A percentile compares a stretch with the other conserved stretches of the same genome.
Evolutionary conservation across 106 monocot genomes (phyloP).

Genomic region (Allium fistulosum): DNA sequence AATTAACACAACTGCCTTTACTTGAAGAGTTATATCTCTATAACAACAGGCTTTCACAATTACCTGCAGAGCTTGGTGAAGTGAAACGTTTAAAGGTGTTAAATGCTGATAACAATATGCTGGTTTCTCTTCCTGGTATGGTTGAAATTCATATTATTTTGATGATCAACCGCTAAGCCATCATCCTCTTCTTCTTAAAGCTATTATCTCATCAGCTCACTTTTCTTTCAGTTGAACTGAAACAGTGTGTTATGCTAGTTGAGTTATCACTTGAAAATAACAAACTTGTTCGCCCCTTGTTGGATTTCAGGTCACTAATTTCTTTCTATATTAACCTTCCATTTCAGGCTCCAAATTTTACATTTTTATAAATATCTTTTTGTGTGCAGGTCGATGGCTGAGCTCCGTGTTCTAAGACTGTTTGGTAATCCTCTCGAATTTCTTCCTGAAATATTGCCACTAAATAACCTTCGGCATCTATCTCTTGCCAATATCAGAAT

Average conservation of each 20-base stretch:
- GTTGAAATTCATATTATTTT: neutral
- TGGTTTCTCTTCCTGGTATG: conserved; percentile 89
- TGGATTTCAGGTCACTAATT: conserved; percentile 94
- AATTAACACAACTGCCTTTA: conserved; percentile 55
- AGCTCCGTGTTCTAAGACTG: conserved; percentile 74
- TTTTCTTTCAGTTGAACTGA: conserved; percentile 67
- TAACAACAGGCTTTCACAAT: conserved; percentile 66
- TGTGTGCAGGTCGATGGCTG: conserved; percentile 83
- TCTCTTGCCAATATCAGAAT: conserved; percentile 98
- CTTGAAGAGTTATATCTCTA: conserved; percentile 91
- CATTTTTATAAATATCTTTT: conserved; percentile 2
- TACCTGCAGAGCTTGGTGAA: conserved; percentile 90
- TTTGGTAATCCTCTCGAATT: conserved; percentile 99
- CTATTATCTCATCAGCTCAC: neutral
- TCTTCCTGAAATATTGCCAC: conserved; percentile 94
- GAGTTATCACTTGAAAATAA: conserved; percentile 91
- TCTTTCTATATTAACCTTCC: neutral
- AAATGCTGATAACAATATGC: conserved; percentile 76
- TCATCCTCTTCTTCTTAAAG: neutral
- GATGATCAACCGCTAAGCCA: too few species aligned
- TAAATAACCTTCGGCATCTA: conserved; percentile 75
- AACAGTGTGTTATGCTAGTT: conserved; percentile 79
- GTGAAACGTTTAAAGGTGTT: conserved; percentile 76
- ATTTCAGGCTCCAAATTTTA: too few species aligned
- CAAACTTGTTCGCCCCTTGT: conserved; percentile 88